A percentile compares a stretch with the other conserved stretches of the same genome.
Evolutionary conservation across 163 green algal species (phyloP).

Genomic region (Prototheca wickerhamii): DNA sequence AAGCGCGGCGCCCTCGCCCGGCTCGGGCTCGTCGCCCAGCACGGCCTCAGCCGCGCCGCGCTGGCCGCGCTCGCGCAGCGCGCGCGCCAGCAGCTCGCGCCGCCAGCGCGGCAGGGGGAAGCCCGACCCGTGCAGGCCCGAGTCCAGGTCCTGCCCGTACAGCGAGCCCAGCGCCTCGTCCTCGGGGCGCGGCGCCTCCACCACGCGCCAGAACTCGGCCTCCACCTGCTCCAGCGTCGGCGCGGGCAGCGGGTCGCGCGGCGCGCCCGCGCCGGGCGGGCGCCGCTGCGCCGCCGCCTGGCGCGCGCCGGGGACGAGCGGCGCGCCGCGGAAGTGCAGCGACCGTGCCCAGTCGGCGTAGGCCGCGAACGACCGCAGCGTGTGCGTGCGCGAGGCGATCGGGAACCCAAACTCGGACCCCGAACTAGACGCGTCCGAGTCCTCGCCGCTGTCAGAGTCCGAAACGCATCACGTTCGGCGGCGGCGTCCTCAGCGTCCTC

Average conservation of each 20-base stretch:
- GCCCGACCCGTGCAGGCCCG: constrained; percentile 52
- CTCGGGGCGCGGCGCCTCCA: constrained; percentile 42
- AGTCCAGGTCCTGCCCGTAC: constrained; percentile 82
- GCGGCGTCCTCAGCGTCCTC: not conserved
- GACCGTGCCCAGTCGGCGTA: constrained; percentile 60
- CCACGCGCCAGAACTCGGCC: constrained; percentile 85
- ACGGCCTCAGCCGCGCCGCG: not conserved
- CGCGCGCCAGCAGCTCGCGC: constrained; percentile 31
- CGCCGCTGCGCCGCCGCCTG: constrained; percentile 4
- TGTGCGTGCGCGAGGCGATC: constrained; percentile 39
- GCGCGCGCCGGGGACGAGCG: not conserved
- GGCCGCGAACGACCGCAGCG: constrained; percentile 56
- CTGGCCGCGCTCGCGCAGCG: constrained; percentile 20
- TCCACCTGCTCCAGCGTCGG: constrained; percentile 67
- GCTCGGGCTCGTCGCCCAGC: not conserved
- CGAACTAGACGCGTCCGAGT: constrained; percentile 2
- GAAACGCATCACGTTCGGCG: not conserved
- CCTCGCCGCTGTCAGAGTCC: not conserved
- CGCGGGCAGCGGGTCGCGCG: constrained; percentile 5
- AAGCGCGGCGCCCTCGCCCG: too few relatives aligned
- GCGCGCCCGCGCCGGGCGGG: not conserved
- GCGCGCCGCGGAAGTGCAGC: constrained; percentile 47
- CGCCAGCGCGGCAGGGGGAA: constrained; percentile 61
- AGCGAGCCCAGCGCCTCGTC: constrained; percentile 60
- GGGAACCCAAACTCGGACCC: constrained; percentile 27